phyloP scores from a whole-genome alignment of 179 eudicot species.

The Heliamphora pulchella region DNA sequence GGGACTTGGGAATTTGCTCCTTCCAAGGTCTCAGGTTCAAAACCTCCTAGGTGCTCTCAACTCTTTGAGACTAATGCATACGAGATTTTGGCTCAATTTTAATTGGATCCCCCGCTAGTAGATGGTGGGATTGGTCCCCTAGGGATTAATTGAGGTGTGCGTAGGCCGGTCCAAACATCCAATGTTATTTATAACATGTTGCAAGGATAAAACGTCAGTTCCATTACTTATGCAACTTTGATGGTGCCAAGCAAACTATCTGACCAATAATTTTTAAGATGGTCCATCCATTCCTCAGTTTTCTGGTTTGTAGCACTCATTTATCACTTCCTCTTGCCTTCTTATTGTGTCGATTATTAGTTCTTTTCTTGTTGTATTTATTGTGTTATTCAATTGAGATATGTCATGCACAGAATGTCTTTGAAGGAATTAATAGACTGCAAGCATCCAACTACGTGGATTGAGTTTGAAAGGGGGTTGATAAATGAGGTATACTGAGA shows the following conservation, averaged over 20 bases:
- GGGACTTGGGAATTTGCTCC: too few species aligned
- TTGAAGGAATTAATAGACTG: constrained; percentile 73
- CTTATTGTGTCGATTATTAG: not conserved
- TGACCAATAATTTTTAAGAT: not conserved
- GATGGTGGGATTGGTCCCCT: too few species aligned
- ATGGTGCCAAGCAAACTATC: not conserved
- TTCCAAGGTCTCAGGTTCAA: too few species aligned
- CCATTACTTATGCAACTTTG: not conserved
- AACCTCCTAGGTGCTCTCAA: too few species aligned
- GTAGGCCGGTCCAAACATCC: too few species aligned
- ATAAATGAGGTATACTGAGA: constrained; percentile 60
- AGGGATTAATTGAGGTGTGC: too few species aligned
- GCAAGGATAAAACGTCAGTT: not conserved
- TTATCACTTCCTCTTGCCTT: not conserved
- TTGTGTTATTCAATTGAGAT: constrained; percentile 17
- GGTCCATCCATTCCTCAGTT: not conserved
- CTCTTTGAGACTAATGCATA: too few species aligned
- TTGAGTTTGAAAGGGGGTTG: constrained; percentile 81
- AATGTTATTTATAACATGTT: not conserved
- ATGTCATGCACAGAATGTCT: constrained; percentile 57
- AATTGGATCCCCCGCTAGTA: too few species aligned
- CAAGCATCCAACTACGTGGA: constrained; percentile 95
- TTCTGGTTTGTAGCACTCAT: not conserved
- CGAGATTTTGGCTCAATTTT: too few species aligned
- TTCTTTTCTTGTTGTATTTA: not conserved